Evolutionary conservation across 2,329 filamentous ascomycete genomes (phyloP).

Genomic region (Rutstroemia sp.): DNA sequence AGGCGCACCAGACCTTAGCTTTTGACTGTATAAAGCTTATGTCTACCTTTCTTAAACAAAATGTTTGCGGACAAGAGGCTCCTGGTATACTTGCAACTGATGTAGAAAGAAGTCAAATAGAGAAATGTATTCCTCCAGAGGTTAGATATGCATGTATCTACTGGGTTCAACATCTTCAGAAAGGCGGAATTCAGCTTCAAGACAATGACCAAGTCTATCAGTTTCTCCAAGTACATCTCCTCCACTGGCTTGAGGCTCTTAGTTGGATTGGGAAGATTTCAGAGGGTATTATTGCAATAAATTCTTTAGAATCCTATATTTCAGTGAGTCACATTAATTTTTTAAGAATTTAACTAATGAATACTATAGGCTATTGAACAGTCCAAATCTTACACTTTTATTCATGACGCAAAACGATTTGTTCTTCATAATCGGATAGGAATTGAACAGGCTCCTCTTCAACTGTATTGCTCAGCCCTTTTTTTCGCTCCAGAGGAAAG

Average conservation of each 20-base stretch:
- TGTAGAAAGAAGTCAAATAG: conserved; percentile 25
- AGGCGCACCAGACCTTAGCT: conserved; percentile 28
- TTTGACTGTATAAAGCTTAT: conserved; percentile 32
- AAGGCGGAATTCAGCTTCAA: conserved; percentile 21
- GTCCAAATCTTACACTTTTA: no score
- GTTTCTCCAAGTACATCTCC: conserved; percentile 34
- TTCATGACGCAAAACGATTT: conserved; percentile 5
- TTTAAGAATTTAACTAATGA: neutral
- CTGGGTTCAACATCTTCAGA: conserved; percentile 15
- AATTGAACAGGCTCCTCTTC: conserved; percentile 18
- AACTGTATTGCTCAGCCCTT: conserved; percentile 29
- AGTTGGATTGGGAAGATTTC: conserved; percentile 17
- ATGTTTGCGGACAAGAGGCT: conserved; percentile 31
- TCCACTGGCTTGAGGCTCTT: conserved; percentile 16
- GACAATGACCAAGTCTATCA: conserved; percentile 25
- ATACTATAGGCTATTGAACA: neutral
- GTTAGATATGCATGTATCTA: conserved; percentile 24
- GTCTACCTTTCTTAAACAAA: conserved; percentile 25
- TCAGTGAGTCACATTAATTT: neutral
- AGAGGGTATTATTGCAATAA: conserved; percentile 14
- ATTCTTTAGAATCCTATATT: neutral
- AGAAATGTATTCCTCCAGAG: conserved; percentile 22
- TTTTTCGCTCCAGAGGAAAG: conserved; percentile 28
- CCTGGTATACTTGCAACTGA: conserved; percentile 19
- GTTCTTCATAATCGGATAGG: neutral